phyloP scores from a whole-genome alignment of 2,329 filamentous ascomycete genomes.

The Chaetomiaceae sp. region DNA sequence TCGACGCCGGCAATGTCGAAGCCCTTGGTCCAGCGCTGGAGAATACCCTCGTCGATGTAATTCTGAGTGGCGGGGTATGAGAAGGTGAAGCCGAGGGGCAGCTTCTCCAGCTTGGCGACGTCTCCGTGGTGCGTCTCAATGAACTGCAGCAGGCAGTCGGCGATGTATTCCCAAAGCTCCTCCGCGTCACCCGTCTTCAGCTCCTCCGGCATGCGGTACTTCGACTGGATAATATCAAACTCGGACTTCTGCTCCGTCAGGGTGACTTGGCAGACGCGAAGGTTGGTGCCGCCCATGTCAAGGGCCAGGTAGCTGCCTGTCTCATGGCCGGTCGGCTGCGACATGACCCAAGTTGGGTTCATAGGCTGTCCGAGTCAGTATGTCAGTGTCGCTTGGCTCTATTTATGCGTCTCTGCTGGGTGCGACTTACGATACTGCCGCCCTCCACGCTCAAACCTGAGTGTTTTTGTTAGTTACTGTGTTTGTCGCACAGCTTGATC shows the following conservation, averaged over 20 bases:
- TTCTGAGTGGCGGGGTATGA: slow-evolving; percentile 92
- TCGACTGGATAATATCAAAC: slow-evolving; percentile 92
- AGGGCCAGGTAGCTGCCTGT: slow-evolving; percentile 83
- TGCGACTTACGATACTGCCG: slow-evolving; percentile 75
- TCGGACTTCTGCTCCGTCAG: slow-evolving; percentile 82
- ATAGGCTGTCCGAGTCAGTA: slow-evolving; percentile 62
- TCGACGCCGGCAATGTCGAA: slow-evolving; percentile 93
- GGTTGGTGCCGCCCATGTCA: slow-evolving; percentile 94
- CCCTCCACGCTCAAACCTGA: slow-evolving; percentile 78
- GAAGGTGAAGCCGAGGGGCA: slow-evolving; percentile 91
- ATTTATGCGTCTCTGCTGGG: not conserved
- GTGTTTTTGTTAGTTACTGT: slow-evolving; percentile 10
- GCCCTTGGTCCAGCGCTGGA: slow-evolving; percentile 96
- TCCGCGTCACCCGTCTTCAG: slow-evolving; percentile 80
- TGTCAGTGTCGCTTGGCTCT: not conserved
- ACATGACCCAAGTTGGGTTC: slow-evolving; percentile 97
- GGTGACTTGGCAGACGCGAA: slow-evolving; percentile 90
- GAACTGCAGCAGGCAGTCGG: slow-evolving; percentile 87
- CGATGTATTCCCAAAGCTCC: slow-evolving; percentile 92
- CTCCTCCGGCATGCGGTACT: slow-evolving; percentile 91
- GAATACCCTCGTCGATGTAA: slow-evolving; percentile 85
- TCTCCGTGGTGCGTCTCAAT: slow-evolving; percentile 78
- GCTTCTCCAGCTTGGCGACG: slow-evolving; percentile 53
- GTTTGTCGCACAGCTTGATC: not conserved
- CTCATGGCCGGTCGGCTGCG: slow-evolving; percentile 80